phyloP scores from a whole-genome alignment of 148 eudicot species.

The Arbutus unedo region DNA sequence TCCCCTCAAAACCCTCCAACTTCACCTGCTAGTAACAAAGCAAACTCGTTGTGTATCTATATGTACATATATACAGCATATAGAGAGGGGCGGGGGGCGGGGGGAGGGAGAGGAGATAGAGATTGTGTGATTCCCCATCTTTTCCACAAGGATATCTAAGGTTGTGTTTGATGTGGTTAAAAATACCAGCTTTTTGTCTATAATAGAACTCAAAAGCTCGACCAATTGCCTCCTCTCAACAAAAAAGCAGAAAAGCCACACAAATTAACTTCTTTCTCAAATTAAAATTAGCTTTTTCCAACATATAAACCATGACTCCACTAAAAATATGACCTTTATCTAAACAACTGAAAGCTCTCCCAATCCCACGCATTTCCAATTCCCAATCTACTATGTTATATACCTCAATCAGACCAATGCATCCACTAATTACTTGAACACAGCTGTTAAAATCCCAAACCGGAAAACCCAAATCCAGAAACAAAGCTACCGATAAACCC shows the following conservation, averaged over 20 bases:
- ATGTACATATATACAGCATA: neutral
- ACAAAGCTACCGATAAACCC: constrained; percentile 38
- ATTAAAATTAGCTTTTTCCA: neutral
- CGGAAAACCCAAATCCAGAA: neutral
- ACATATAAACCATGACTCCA: neutral
- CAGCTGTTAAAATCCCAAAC: neutral
- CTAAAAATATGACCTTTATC: neutral
- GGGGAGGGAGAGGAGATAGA: no score
- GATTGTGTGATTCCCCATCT: no score
- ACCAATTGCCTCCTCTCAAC: no score
- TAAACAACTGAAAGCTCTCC: constrained; percentile 4
- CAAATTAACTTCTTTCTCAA: neutral
- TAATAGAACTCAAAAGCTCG: no score
- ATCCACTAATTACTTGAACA: neutral
- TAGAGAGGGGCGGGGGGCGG: no score
- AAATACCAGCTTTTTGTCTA: no score
- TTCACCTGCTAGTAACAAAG: constrained; percentile 34
- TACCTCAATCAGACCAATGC: neutral
- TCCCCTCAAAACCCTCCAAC: constrained; percentile 32
- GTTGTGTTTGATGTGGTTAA: no score
- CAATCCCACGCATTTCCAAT: neutral
- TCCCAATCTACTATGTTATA: neutral
- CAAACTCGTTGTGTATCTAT: neutral
- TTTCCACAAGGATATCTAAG: no score
- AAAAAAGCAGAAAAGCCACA: neutral